Base-by-base conservation (phyloP, 1,284 basidiomycete genomes). In the Malassezia psittaci region DNA sequence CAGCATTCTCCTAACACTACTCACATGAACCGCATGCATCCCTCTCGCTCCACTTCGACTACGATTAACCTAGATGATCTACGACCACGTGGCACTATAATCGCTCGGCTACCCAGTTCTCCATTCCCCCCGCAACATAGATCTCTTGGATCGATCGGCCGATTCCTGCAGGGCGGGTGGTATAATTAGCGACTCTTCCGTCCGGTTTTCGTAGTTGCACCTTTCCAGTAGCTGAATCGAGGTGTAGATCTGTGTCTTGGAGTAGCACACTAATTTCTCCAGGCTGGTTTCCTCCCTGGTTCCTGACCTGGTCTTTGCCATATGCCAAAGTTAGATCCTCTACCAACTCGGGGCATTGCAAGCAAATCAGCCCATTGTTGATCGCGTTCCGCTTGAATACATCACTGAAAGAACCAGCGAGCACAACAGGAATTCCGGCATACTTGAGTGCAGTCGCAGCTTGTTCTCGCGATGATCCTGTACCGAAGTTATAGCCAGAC, bases 311-410 rank as follows among this genome's bases (percentile, higher is more conserved):
- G 52, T 83, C 83, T 71, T 82, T 83, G 0, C 83, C 85, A 72
- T 85, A 89, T 51, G 79, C 75, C 21, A 77, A 74, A 1, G 93
- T 94, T 55, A 98, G 79, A 65, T 94, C 89, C 29, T 81, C 79
- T 19, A 98, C 85, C 46, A 99, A 82, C 66, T 87, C 85, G 0
- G 90, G 90, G 54, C 83, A 88, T 77, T 96, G 93, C 48, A 96
- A 76, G 71, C 93, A 96, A 57, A 99, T 88, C 9, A 99, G 81
- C 5, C 90, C 93, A 75, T 99, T 98, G 79, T 98, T 98, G 79
- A 98, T 98, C 13, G 90, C 86, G 76, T 99, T 98, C 34, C 93
- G 85, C 79, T 98, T 96, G 81, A 96, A 99, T 66, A 98, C 96
- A 76, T 98, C 94, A 15, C 94, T 93, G 69, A 99, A 98, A 32